Base-by-base conservation (phyloP, 768 basidiomycete species). In the Trametes cinnabarina region DNA sequence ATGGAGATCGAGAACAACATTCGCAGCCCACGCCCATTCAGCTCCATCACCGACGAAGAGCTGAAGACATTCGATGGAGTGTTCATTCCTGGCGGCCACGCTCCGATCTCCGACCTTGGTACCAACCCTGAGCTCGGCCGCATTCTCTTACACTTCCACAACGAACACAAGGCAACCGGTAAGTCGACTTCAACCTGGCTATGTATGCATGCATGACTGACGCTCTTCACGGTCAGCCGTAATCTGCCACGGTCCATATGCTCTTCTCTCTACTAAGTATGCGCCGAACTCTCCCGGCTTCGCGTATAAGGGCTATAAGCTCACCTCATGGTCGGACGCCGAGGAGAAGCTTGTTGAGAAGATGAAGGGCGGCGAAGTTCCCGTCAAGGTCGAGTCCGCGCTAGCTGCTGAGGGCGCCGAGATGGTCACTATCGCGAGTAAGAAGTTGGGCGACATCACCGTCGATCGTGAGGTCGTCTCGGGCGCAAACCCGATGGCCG, bases 41-140 rank as follows among this genome's bases (percentile, higher is more conserved):
- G 48, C 40, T 58, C 61, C 48, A 58, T 70, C 47, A 15, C 63
- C 15, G 66, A 68, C 51, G 58, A 53, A 4, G 67, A 67, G 62
- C 62, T 70, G 40, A 53, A 56, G 19, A 49, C 62, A 3, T 67
- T 65, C 44, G 43, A 50, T n/a, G 68, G 66, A 15, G 57, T 70
- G 41, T 66, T 70, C 68, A 63, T 68, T 37, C 69, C 69, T 2
- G 69, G 69, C 22, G 69, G 67, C n/a, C 67, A 68, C 44, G 66
- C 65, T 10, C 68, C 69, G 23, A 59, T 66, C 22, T 51, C 60
- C 19, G 67, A 70, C 49, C 55, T 68, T 35, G 65, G 67, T 17
- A 51, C 63, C 47, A 58, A 66, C 44, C 56, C 66, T 11, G 69
- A 67, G 9, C 64, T 70, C n/a, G 67, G 69, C 8, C 54, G 65